Evolutionary conservation across 2,329 filamentous ascomycete species (phyloP).

Genomic region (Arthrinium puccinioides): DNA sequence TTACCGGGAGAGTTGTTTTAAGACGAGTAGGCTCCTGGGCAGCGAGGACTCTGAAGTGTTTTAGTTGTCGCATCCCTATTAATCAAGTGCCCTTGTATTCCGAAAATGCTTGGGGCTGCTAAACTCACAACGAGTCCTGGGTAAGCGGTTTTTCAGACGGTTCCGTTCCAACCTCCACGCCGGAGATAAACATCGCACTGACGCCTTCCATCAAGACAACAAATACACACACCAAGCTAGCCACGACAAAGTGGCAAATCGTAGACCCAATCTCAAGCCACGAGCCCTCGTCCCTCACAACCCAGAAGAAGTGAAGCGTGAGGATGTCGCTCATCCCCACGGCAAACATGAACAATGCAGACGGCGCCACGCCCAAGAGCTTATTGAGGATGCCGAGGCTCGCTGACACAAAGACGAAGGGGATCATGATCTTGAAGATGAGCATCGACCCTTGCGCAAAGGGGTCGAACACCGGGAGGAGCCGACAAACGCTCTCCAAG

Average conservation of each 20-base stretch:
- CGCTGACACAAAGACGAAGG: slow-evolving; percentile 85
- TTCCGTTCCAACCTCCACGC: slow-evolving; percentile 78
- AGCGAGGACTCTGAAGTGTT: too few species aligned
- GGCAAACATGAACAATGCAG: slow-evolving; percentile 87
- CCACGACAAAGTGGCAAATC: slow-evolving; percentile 93
- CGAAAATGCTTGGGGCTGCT: too few species aligned
- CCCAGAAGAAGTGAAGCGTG: slow-evolving; percentile 95
- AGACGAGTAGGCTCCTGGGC: too few species aligned
- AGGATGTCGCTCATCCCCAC: slow-evolving; percentile 88
- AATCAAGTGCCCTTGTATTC: too few species aligned
- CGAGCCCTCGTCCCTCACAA: slow-evolving; percentile 90
- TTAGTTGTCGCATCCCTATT: too few species aligned
- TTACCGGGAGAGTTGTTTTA: not conserved
- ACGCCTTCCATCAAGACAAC: slow-evolving; percentile 81
- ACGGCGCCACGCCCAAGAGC: slow-evolving; percentile 74
- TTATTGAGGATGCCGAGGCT: slow-evolving; percentile 89
- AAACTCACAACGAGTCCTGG: too few species aligned
- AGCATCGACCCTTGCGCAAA: slow-evolving; percentile 85
- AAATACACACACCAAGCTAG: slow-evolving; percentile 82
- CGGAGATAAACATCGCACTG: slow-evolving; percentile 74
- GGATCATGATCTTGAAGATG: slow-evolving; percentile 83
- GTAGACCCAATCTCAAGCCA: slow-evolving; percentile 98
- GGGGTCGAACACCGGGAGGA: slow-evolving; percentile 88
- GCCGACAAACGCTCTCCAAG: slow-evolving; percentile 77
- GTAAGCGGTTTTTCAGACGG: too few species aligned